These are phyloP conservation scores for Begonia peltatifolia DNA, from an alignment of 306 rosid genomes.

Conservation along the genomic window DNA sequence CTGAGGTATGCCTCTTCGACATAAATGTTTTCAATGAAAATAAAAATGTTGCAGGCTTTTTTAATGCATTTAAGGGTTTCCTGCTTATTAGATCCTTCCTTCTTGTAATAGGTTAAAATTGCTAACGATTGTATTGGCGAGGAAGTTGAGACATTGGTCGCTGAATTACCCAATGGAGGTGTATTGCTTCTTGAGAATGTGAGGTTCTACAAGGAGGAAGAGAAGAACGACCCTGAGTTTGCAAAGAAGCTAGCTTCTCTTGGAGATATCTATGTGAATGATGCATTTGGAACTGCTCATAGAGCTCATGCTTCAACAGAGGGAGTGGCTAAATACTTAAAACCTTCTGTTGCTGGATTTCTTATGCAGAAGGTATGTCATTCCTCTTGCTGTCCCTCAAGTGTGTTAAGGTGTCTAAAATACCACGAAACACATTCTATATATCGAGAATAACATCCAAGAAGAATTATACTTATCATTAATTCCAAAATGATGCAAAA, in stretches of 20 bases:
- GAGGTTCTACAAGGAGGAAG: conserved; percentile 89
- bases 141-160: conserved; percentile 79
- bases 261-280: conserved; percentile 86
- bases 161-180: conserved; percentile 67
- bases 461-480: no score
- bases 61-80: not conserved
- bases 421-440: no score
- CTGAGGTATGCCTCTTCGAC: conserved; percentile 24
- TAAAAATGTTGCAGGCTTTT: no score
- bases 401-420: no score
- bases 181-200: conserved; percentile 91
- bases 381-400: not conserved
- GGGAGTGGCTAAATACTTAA: conserved; percentile 78
- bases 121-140: conserved; percentile 64
- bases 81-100: conserved; percentile 2
- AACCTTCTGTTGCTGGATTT: conserved; percentile 88
- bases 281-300: conserved; percentile 95
- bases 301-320: conserved; percentile 95
- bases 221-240: conserved; percentile 89
- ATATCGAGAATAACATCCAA: no score
- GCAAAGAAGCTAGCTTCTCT: conserved; percentile 89
- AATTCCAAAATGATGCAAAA: not conserved
- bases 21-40: no score
- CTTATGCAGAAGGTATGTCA: conserved; percentile 80
- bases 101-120: conserved; percentile 38